Base-by-base conservation (phyloP, 2,329 filamentous ascomycete species). In the Aspergillus sp. region DNA sequence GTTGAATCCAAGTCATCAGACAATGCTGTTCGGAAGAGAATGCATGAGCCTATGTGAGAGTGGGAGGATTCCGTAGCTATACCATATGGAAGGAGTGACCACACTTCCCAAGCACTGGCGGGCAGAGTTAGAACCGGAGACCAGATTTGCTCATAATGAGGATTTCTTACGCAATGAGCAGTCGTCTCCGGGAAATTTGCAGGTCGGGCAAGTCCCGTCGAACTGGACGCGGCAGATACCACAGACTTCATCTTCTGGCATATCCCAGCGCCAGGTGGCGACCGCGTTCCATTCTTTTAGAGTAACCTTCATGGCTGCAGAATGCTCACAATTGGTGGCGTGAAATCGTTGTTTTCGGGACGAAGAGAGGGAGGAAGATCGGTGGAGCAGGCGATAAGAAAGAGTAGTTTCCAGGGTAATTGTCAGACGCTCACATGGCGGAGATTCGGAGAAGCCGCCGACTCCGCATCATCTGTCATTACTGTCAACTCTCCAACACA, bases 21-120 rank as follows among this genome's bases (percentile, higher is more conserved):
- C 95, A 99, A 77, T 99, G 95, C 92, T 96, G 60, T 15, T 37
- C 62, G 24, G 63, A 22, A 27, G 30, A 53, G 56, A 19, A 54
- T 39, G 24, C 33, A 41, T 63, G 20, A 56, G 52, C 47, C 17
- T 51, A 15, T 13, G 54, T 57, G 37, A 58, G 45, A 44, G 51
- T 33, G 66, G 52, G 22, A 41, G 15, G 51, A 56, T 42, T 61
- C 27, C 54, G 54, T 46, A 46, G 65, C 62, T 72, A 39, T 75
- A 96, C 92, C 90, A 96, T 96, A 76, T 99, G 95, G 72, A 99
- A 99, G 62, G 91, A 96, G 75, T 99, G 95, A 5, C 92, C 93
- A 77, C 95, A 99, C 80, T 93, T 96, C 44, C 95, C 95, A 60
- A 95, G 93, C 64, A 97, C 93, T 97, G 34, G 4, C 41, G 27